Evolutionary conservation across 129 eudicot genomes (phyloP), one percentile per base, ranked within the genome.

Genomic region (Heracleum sosnowskyi): DNA sequence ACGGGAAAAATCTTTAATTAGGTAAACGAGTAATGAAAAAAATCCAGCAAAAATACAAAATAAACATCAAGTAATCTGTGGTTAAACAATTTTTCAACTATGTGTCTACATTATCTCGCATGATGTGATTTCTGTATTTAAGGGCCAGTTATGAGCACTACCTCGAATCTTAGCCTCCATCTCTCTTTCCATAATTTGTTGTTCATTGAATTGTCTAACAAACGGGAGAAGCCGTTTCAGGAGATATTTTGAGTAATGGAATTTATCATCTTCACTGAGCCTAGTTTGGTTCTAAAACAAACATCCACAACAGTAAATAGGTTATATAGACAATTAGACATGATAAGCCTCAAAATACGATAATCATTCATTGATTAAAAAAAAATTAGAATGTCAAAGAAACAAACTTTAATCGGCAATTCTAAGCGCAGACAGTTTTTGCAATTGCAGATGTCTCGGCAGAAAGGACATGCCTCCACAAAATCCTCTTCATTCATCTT

Each of bases 151-250:
- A 41, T 73, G 51, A 73, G 29, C 31, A 10, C 35, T 81, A 95
- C 98, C 97, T 83, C 77, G 89, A 77, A 90, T 87, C 82, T 79
- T 82, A 78, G 98, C 94, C 81, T 91, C 98, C 26, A 84, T 70
- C 69, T 76, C 82, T 81, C 79, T 87, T 83, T 95, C 98, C 74
- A 57, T 68, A 69, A 78, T 29, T 78, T 95, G 89, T 57, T 95
- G 92, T 77, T 83, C 82, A 51, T 83, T 83, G 39, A 91, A 79
- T 74, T 78, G 84, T 78, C 73, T 88, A 73, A 91, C 53, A 66
- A 87, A 91, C 1, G 98, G 97, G 63, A 88, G 89, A 82, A 95
- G 87, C 36, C 57, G 74, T 15, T 73, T 88, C 46, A 91, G 76
- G 17, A 87, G 85, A 71, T 88, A 86, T 68, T 82, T 78, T 36